These are phyloP conservation scores for Diutina neorugosa DNA, from an alignment of 1,139 yeast genomes.

Conservation along the genomic window DNA sequence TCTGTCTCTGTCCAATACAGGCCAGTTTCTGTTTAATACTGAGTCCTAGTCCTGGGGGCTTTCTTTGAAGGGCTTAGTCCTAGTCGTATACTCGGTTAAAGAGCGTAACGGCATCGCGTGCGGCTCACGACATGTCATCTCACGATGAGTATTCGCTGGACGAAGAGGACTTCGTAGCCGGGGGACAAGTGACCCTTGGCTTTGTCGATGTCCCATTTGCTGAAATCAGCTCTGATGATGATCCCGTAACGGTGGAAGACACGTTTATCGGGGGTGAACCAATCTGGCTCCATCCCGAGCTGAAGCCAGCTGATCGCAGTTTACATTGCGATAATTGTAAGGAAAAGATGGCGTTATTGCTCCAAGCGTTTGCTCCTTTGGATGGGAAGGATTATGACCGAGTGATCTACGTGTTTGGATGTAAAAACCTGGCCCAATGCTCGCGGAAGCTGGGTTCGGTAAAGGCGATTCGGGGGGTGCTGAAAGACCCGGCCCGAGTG, in stretches of 20 bases:
- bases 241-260: slow-evolving; percentile 51
- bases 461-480: slow-evolving; percentile 64
- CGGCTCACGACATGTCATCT: slow-evolving; percentile 7
- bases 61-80: too few relatives aligned
- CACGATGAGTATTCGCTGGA: slow-evolving; percentile 29
- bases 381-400: slow-evolving; percentile 69
- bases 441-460: slow-evolving; percentile 57
- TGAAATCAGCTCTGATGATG: slow-evolving; percentile 16
- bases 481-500: slow-evolving; percentile 42
- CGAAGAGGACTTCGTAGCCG: slow-evolving; percentile 16
- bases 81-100: too few relatives aligned
- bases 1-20: too few relatives aligned
- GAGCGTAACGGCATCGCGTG: neutral
- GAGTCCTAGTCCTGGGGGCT: too few relatives aligned
- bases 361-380: slow-evolving; percentile 74
- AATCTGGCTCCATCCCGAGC: slow-evolving; percentile 38
- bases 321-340: slow-evolving; percentile 57
- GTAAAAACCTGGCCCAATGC: slow-evolving; percentile 47
- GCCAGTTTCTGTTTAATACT: too few relatives aligned
- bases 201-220: slow-evolving; percentile 44
- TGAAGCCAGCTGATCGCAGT: slow-evolving; percentile 41
- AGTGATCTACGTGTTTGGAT: slow-evolving; percentile 66
- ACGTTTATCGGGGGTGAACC: slow-evolving; percentile 77
- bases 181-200: slow-evolving; percentile 39
- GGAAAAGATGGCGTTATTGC: slow-evolving; percentile 47